Evolutionary conservation across 768 basidiomycete genomes (phyloP), one percentile per base, ranked within the genome.

Genomic region (Lentinula aciculospora): DNA sequence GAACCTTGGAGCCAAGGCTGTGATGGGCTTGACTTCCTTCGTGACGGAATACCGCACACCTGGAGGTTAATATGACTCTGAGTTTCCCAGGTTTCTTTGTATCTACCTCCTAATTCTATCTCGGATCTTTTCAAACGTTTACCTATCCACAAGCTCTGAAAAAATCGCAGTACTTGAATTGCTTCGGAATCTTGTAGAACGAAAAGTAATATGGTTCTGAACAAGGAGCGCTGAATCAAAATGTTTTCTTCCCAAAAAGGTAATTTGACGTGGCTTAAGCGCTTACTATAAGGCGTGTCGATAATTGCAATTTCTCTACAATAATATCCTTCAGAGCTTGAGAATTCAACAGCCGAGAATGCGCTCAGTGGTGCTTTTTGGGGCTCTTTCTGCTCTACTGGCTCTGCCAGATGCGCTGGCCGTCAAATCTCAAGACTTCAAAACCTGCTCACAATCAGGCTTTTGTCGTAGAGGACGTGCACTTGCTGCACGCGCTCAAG

Each of bases 401-500:
- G 60, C 65, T 15, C 55, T 66, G 45, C 70, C 74, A 40, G 68
- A 74, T 57, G 68, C 76, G 5, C 63, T 79, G 28, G 83, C 87
- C 34, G 83, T 91, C 72, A 91, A 91, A 74, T 74, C 78, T 19
- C 80, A 88, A 59, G 93, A 98, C 72, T 99, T 95, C 81, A 98
- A 97, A 72, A 92, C 85, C 58, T 98, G 97, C 67, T 79, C 81
- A n/a, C 92, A 98, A 71, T 83, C 93, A 0, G 94, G 91, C 19
- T 98, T 99, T 73, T 98, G 97, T 76, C 83, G 92, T n/a, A 74
- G 88, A 45, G 93, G 94, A 53, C 85, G 96, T 47, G 89, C 88
- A 0, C 82, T 99, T 45, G 82, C 93, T 58, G 75, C 80, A 8
- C 84, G 92, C 47, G 89, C 92, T 4, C 75, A 75, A 39, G 82